These are phyloP conservation scores for Aspergillus pseudonomiae DNA, from an alignment of 2,329 filamentous ascomycete species.

Conservation along the genomic window DNA sequence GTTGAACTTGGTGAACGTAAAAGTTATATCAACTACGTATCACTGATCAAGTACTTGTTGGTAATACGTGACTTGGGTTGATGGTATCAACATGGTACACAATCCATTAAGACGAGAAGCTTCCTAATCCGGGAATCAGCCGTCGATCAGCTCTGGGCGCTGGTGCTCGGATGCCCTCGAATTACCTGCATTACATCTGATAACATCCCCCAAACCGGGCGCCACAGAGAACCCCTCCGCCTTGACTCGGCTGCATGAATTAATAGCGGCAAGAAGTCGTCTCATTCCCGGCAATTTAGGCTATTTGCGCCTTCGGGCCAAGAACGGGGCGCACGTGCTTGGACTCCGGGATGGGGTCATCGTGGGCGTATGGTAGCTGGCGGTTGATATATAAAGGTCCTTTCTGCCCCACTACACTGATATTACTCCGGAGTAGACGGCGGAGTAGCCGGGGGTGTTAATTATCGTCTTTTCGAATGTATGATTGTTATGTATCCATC, in stretches of 20 bases:
- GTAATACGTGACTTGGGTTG: too few relatives aligned
- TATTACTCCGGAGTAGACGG: neutral
- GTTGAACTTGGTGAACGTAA: too few relatives aligned
- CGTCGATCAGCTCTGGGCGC: neutral
- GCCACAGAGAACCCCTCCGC: neutral
- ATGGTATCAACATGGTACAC: too few relatives aligned
- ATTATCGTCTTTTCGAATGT: neutral
- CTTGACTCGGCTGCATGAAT: neutral
- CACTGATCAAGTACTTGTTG: too few relatives aligned
- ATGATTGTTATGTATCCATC: neutral
- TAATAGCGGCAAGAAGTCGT: neutral
- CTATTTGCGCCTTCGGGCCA: neutral
- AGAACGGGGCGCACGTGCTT: neutral
- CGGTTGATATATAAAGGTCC: neutral
- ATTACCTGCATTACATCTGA: conserved; percentile 3
- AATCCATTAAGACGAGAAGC: too few relatives aligned
- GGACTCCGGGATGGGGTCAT: neutral
- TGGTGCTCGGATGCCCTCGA: neutral
- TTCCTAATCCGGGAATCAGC: neutral
- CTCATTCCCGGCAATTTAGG: neutral
- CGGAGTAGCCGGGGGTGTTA: neutral
- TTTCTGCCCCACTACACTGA: neutral
- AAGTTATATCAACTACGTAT: too few relatives aligned
- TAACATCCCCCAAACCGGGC: neutral
- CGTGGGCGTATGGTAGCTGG: neutral